These are phyloP conservation scores for Eucalyptus sp. DNA, from an alignment of 345 rosid species.

Conservation along the genomic window DNA sequence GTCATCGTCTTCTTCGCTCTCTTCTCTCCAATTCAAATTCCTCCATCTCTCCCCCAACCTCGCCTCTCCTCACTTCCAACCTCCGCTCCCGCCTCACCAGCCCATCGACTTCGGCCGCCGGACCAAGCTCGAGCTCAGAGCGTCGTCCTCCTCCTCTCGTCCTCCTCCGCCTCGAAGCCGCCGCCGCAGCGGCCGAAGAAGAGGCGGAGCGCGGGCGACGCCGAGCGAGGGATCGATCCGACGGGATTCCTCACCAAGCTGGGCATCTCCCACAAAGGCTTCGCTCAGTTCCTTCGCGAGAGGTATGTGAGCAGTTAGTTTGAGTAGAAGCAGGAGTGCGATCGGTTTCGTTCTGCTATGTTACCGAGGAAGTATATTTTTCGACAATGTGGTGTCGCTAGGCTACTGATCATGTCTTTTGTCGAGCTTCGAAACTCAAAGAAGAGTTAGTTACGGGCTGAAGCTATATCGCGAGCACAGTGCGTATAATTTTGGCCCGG, in stretches of 20 bases:
- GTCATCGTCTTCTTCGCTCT: slow-evolving; percentile 23
- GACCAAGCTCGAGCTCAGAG: not conserved
- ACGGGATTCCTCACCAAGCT: slow-evolving; percentile 60
- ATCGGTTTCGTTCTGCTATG: not conserved
- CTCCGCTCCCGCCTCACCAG: not conserved
- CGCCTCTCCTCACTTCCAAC: not conserved
- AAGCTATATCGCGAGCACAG: not conserved
- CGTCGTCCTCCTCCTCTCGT: not conserved
- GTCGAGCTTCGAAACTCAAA: not conserved
- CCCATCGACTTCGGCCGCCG: not conserved
- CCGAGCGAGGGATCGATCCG: slow-evolving; percentile 44
- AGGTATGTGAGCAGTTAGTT: slow-evolving; percentile 24
- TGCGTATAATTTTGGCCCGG: not conserved
- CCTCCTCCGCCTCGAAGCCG: slow-evolving; percentile 18
- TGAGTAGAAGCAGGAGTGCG: not conserved
- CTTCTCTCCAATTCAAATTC: slow-evolving; percentile 7
- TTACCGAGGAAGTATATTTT: not conserved
- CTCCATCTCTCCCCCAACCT: slow-evolving; percentile 4
- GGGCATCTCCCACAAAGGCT: slow-evolving; percentile 65
- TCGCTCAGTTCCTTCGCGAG: slow-evolving; percentile 88
- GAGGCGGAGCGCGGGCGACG: slow-evolving; percentile 12
- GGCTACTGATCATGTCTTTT: not conserved
- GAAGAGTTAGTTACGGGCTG: not conserved
- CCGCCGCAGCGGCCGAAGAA: slow-evolving; percentile 22
- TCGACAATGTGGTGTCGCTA: not conserved